phyloP scores from a whole-genome alignment of 2,329 filamentous ascomycete genomes.

The Cladosporium sp. region DNA sequence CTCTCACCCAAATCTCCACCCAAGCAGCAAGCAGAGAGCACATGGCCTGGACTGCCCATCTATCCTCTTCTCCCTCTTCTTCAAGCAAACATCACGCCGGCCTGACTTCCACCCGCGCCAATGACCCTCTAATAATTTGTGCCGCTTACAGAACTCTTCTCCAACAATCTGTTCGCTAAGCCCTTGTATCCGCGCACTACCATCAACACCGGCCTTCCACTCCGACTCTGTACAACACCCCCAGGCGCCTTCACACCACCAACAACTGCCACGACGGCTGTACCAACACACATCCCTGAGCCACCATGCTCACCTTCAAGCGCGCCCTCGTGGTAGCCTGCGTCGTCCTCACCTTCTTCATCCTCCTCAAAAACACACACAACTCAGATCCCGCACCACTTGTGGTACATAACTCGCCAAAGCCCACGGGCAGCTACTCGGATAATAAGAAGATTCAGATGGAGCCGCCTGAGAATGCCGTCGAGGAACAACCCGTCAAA shows the following conservation, averaged over 20 bases:
- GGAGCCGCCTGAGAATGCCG: slow-evolving; percentile 18
- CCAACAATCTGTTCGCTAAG: not conserved
- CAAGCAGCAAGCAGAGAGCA: not conserved
- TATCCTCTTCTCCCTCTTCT: not conserved
- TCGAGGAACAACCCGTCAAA: slow-evolving; percentile 22
- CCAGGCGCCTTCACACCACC: not conserved
- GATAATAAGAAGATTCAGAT: slow-evolving; percentile 39
- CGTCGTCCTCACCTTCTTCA: slow-evolving; percentile 68
- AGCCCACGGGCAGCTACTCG: slow-evolving; percentile 38
- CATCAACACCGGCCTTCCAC: not conserved
- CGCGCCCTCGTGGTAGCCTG: slow-evolving; percentile 72
- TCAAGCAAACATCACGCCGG: not conserved
- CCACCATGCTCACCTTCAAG: slow-evolving; percentile 72
- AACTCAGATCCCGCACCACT: slow-evolving; percentile 21
- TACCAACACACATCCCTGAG: not conserved
- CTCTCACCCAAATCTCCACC: slow-evolving; percentile 2
- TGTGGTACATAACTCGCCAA: slow-evolving; percentile 37
- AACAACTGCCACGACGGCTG: not conserved
- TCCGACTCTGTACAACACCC: not conserved
- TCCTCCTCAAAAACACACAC: slow-evolving; percentile 66
- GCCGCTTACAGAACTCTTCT: not conserved
- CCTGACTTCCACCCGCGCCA: not conserved
- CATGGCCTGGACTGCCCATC: not conserved
- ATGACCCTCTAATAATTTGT: slow-evolving; percentile 7
- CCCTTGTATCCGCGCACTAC: not conserved